These are phyloP conservation scores for Tetraselmis chui DNA, from an alignment of 139 green algal species.

Conservation along the genomic window DNA sequence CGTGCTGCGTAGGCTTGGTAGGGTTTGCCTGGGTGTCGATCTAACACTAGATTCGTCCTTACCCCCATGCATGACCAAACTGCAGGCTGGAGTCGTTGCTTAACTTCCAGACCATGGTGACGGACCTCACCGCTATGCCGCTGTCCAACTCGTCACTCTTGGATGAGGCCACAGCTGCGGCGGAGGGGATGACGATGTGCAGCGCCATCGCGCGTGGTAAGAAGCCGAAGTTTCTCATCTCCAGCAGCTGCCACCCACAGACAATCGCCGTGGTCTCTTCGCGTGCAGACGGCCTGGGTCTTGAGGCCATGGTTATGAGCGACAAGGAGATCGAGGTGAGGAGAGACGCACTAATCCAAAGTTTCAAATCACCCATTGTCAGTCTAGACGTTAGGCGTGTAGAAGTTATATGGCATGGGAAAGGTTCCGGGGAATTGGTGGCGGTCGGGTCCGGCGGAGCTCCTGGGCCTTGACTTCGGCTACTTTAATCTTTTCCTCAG, in stretches of 20 bases:
- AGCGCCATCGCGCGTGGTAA: constrained; percentile 85
- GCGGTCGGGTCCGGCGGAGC: too few relatives aligned
- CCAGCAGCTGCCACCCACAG: constrained; percentile 95
- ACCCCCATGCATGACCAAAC: too few relatives aligned
- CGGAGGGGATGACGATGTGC: constrained; percentile 99
- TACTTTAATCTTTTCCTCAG: too few relatives aligned
- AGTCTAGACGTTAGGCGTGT: too few relatives aligned
- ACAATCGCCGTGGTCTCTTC: constrained; percentile 93
- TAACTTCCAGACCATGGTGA: constrained; percentile 98
- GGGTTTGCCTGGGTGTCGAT: not conserved
- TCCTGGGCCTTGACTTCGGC: too few relatives aligned
- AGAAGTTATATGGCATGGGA: too few relatives aligned
- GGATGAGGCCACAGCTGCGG: constrained; percentile 95
- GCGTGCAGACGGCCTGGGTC: constrained; percentile 88
- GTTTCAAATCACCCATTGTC: too few relatives aligned
- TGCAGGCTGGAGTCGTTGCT: constrained; percentile 92
- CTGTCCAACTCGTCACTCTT: constrained; percentile 93
- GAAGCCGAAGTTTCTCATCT: constrained; percentile 95
- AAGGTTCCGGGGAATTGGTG: too few relatives aligned
- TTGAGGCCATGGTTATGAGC: constrained; percentile 69
- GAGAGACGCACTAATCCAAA: too few relatives aligned
- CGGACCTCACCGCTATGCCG: constrained; percentile 90
- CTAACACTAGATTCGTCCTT: not conserved
- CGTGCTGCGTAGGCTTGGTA: not conserved
- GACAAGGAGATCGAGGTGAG: constrained; percentile 36